Evolutionary conservation across 176 grass and related monocot genomes (phyloP).

Genomic region (Elymus sibiricus): DNA sequence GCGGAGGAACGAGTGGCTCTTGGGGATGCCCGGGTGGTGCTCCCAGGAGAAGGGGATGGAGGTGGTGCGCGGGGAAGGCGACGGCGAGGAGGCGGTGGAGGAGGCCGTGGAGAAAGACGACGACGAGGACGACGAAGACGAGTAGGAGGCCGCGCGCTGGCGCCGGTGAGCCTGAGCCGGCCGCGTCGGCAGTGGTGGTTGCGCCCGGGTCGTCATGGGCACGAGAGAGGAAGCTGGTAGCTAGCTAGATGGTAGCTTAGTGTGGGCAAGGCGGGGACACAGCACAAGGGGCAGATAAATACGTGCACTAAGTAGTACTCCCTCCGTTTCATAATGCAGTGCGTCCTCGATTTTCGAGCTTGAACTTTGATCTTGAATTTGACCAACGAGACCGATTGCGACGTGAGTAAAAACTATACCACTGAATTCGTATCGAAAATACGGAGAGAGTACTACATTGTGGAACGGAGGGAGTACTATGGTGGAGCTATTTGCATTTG

Average conservation of each 20-base stretch:
- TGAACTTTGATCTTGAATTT: no score
- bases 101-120: slow-evolving; percentile 31
- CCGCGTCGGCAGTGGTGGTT: slow-evolving; percentile 17
- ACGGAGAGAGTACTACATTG: no score
- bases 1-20: slow-evolving; percentile 18
- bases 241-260: neutral
- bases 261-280: slow-evolving; percentile 44
- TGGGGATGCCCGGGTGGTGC: slow-evolving; percentile 85
- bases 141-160: slow-evolving; percentile 12
- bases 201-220: slow-evolving; percentile 36
- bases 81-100: slow-evolving; percentile 30
- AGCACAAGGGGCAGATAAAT: slow-evolving; percentile 30
- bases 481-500: neutral
- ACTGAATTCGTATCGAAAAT: no score
- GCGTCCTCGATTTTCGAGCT: no score
- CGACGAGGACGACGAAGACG: neutral
- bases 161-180: slow-evolving; percentile 28
- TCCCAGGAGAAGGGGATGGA: slow-evolving; percentile 99
- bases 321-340: no score
- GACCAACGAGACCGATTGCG: no score
- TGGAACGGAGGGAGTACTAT: no score
- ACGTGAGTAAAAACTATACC: no score
- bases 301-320: neutral
- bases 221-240: neutral
- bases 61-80: slow-evolving; percentile 28